Percentiles rank a stretch among this genome's conserved stretches.
phyloP scores from a whole-genome alignment of 2,329 filamentous ascomycete genomes.

The Ophidiomyces ophidiicola region DNA sequence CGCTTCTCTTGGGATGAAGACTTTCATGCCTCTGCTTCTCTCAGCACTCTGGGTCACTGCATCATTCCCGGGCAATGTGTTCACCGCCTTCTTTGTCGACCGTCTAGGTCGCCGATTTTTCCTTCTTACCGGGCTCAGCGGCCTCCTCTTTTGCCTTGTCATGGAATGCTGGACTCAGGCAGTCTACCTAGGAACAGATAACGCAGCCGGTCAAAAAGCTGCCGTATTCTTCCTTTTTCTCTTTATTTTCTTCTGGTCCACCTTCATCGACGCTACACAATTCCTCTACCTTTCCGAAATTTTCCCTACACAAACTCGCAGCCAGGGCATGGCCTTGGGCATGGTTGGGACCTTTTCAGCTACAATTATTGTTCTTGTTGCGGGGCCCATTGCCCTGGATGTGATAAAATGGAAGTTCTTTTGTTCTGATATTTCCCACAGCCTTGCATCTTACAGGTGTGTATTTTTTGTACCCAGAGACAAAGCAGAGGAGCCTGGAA shows the following conservation, averaged over 20 bases:
- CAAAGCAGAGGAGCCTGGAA: constrained; percentile 26
- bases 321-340: constrained; percentile 29
- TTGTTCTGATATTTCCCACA: constrained; percentile 27
- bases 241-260: constrained; percentile 31
- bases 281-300: constrained; percentile 34
- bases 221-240: constrained; percentile 34
- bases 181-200: constrained; percentile 24
- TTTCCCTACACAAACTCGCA: constrained; percentile 31
- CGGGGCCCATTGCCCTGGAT: constrained; percentile 23
- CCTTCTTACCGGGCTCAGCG: constrained; percentile 28
- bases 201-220: constrained; percentile 26
- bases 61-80: constrained; percentile 31
- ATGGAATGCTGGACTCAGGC: constrained; percentile 28
- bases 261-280: constrained; percentile 34
- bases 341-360: constrained; percentile 18
- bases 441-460: constrained; percentile 24
- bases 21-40: constrained; percentile 29
- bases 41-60: constrained; percentile 30
- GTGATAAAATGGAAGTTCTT: constrained; percentile 30
- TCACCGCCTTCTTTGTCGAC: constrained; percentile 32
- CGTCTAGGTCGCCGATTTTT: constrained; percentile 28
- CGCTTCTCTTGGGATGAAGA: constrained; percentile 24
- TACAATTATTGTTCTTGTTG: constrained; percentile 9
- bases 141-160: constrained; percentile 24
- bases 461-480: constrained; percentile 29